Percentiles rank a stretch among this genome's conserved stretches.
These are phyloP conservation scores for Hygrophorus pudorinus DNA, from an alignment of 768 basidiomycete species.

Conservation along the genomic window DNA sequence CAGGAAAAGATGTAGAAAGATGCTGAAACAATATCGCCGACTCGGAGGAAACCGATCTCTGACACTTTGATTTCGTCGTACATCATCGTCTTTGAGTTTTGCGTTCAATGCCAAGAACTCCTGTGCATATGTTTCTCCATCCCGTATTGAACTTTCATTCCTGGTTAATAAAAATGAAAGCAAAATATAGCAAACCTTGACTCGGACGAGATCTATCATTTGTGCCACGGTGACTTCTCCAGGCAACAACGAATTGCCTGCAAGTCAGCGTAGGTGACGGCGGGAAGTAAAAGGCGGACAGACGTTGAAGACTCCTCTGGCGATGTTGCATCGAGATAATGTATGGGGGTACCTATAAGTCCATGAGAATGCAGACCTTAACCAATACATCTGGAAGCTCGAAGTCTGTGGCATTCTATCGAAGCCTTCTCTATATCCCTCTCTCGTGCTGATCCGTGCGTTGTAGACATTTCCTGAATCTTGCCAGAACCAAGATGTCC, in stretches of 20 bases:
- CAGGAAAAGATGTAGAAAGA: too few species aligned
- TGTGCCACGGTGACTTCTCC: constrained; percentile 44
- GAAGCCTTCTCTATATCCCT: constrained; percentile 51
- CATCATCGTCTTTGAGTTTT: constrained; percentile 58
- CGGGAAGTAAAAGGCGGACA: constrained; percentile 47
- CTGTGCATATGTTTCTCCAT: constrained; percentile 54
- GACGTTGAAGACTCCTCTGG: constrained; percentile 65
- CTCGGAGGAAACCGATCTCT: constrained; percentile 48
- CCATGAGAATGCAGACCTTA: constrained; percentile 40
- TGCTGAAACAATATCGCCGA: too few species aligned
- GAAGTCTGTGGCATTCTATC: constrained; percentile 66
- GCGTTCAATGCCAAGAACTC: constrained; percentile 49
- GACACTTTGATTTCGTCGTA: constrained; percentile 49
- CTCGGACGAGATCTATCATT: constrained; percentile 41
- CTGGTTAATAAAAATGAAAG: background rate
- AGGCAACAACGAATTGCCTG: constrained; percentile 56
- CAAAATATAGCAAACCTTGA: constrained; percentile 32
- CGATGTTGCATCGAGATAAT: constrained; percentile 66
- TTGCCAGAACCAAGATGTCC: constrained; percentile 62
- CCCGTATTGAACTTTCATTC: constrained; percentile 26
- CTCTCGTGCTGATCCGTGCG: constrained; percentile 21
- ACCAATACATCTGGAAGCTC: constrained; percentile 81
- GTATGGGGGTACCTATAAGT: constrained; percentile 41
- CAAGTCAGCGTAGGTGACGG: constrained; percentile 28
- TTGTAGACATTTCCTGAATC: constrained; percentile 73